phyloP scores from a whole-genome alignment of 257 asterid genomes.

The Solanum sejunctum region DNA sequence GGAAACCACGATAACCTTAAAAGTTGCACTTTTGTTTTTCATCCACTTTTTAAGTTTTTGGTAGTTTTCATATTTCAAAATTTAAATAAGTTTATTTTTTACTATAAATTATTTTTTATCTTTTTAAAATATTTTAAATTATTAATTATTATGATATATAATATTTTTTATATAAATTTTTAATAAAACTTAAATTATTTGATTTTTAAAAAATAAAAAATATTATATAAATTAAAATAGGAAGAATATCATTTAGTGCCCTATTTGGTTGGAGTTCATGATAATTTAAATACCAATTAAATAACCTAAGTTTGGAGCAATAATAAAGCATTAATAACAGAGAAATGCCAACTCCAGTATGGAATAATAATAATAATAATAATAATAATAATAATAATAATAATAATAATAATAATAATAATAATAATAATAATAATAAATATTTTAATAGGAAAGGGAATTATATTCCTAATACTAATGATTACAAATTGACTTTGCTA shows the following conservation, averaged over 20 bases:
- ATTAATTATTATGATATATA: too few species aligned
- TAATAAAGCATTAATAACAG: background rate
- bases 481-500: background rate
- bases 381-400: too few species aligned
- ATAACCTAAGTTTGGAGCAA: background rate
- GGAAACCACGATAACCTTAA: background rate
- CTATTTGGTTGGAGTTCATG: background rate
- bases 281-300: background rate
- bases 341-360: background rate
- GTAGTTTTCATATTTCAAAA: too few species aligned
- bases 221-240: too few species aligned
- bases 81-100: too few species aligned
- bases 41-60: background rate
- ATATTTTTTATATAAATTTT: too few species aligned
- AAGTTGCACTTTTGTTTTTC: background rate
- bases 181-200: too few species aligned
- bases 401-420: too few species aligned
- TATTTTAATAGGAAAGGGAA: background rate
- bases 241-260: background rate
- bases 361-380: background rate
- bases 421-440: background rate
- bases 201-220: too few species aligned
- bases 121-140: too few species aligned
- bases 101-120: too few species aligned
- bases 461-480: background rate